Conservation (phyloP, 495 filamentous ascomycete genomes). For the Podospora tetraspora region DNA sequence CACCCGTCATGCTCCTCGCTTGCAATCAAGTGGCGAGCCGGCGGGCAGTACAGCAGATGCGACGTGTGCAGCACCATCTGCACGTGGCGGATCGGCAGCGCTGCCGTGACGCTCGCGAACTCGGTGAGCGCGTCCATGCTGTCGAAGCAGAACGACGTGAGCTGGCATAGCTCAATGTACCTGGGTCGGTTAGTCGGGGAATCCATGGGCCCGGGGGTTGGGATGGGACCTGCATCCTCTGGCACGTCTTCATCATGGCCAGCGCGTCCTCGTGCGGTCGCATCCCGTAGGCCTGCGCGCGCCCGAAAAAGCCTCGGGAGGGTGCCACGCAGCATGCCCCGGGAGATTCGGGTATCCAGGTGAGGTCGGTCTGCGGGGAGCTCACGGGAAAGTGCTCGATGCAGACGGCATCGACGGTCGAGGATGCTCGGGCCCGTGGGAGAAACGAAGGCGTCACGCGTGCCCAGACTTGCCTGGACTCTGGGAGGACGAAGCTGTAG, state of each 20-base stretch:
- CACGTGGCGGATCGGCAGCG: slow-evolving; percentile 4
- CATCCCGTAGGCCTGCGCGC: neutral
- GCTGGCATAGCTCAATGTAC: slow-evolving; percentile 1
- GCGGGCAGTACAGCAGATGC: neutral
- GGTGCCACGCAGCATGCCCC: neutral
- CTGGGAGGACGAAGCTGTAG: neutral
- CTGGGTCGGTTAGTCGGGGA: neutral
- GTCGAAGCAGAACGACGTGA: slow-evolving; percentile 8
- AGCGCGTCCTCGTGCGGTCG: neutral
- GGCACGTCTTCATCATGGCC: slow-evolving; percentile 3
- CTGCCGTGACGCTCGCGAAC: neutral
- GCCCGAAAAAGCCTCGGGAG: neutral
- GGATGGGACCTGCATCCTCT: neutral
- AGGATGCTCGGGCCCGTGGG: neutral
- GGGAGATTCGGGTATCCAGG: neutral
- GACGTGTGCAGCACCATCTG: neutral
- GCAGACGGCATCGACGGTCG: neutral
- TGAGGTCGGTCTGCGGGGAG: neutral
- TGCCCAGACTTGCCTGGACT: neutral
- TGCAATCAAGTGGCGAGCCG: neutral
- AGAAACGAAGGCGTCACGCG: neutral
- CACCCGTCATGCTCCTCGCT: neutral
- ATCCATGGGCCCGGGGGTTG: neutral
- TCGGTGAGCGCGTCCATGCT: neutral
- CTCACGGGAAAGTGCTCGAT: slow-evolving; percentile 4